phyloP scores from a whole-genome alignment of 257 asterid species.

The Solanum dulcamara region DNA sequence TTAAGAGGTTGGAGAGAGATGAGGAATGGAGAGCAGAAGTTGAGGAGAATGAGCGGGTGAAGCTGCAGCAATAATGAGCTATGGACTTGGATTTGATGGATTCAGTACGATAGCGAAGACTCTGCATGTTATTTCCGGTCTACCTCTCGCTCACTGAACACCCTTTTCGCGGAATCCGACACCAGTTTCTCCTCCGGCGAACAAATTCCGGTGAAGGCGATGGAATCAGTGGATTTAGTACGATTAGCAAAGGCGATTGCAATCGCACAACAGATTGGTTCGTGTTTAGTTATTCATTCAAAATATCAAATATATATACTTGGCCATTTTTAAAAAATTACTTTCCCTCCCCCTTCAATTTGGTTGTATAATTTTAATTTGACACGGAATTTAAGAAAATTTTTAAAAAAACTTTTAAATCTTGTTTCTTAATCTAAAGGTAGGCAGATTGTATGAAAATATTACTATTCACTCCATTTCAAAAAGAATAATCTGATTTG shows the following conservation, averaged over 20 bases:
- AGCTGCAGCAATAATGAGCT: not conserved
- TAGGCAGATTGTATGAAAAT: no score
- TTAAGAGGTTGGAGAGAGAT: constrained; percentile 34
- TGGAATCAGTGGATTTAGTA: not conserved
- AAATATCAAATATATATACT: not conserved
- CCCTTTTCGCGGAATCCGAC: constrained; percentile 6
- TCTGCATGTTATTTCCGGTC: constrained; percentile 6
- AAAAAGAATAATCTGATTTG: no score
- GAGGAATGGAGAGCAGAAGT: constrained; percentile 4
- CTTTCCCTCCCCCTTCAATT: not conserved
- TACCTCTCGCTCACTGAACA: constrained; percentile 19
- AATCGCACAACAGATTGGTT: not conserved
- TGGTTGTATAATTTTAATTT: no score
- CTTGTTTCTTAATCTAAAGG: no score
- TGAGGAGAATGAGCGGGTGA: constrained; percentile 1
- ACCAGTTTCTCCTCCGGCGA: constrained; percentile 57
- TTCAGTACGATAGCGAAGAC: not conserved
- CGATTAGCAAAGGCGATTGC: constrained; percentile 26
- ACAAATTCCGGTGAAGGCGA: constrained; percentile 36
- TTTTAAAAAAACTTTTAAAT: no score
- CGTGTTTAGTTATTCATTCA: not conserved
- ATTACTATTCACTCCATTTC: no score
- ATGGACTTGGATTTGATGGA: not conserved
- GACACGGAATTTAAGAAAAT: no score
- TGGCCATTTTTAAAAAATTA: not conserved